phyloP scores from a whole-genome alignment of 306 rosid species.

The Benincasa hispida region DNA sequence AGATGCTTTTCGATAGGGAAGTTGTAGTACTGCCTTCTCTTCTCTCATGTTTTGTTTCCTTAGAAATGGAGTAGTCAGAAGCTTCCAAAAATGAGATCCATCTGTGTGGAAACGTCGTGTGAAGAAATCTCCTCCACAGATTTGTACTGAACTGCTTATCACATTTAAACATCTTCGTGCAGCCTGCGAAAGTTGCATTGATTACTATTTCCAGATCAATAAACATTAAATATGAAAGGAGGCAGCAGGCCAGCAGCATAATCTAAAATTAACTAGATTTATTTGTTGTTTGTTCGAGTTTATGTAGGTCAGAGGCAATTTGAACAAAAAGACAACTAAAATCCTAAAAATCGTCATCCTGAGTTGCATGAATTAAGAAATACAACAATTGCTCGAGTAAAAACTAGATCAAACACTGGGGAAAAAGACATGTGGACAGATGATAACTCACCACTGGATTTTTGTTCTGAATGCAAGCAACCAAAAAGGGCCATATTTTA shows the following conservation, averaged over 20 bases:
- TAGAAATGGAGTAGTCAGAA: constrained; percentile 60
- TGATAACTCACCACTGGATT: constrained; percentile 54
- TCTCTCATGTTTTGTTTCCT: constrained; percentile 33
- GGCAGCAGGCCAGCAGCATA: neutral
- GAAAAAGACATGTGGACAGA: constrained; percentile 7
- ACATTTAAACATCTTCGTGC: constrained; percentile 55
- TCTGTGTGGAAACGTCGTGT: constrained; percentile 70
- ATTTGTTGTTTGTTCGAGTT: neutral
- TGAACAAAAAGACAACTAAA: neutral
- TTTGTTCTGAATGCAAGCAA: constrained; percentile 58
- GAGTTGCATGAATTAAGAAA: neutral
- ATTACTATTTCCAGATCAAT: neutral
- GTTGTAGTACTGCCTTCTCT: constrained; percentile 48
- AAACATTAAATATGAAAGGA: neutral
- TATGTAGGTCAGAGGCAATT: neutral
- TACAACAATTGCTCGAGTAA: neutral
- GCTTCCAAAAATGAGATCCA: constrained; percentile 74
- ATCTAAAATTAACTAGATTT: neutral
- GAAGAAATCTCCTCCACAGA: constrained; percentile 82
- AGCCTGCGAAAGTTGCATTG: constrained; percentile 29
- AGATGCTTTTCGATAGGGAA: constrained; percentile 59
- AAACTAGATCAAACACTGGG: neutral
- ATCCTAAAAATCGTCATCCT: neutral
- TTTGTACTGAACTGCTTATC: constrained; percentile 42
- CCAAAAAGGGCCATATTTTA: constrained; percentile 85